Conservation (phyloP, 2,329 filamentous ascomycete genomes). For the Alternaria solani region DNA sequence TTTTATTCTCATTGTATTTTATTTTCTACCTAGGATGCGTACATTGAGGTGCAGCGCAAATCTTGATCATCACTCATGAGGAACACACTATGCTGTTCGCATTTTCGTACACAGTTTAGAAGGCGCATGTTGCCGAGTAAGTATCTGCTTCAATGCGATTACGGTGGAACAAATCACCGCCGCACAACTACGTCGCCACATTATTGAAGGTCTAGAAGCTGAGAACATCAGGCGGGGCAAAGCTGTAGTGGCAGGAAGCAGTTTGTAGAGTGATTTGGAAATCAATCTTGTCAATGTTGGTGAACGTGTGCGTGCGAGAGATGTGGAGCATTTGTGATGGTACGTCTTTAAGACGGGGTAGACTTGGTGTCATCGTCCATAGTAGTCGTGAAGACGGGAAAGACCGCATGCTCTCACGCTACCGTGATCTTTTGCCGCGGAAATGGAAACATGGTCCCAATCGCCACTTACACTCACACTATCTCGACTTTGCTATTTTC, state of each 20-base stretch:
- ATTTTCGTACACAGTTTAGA: too few species aligned
- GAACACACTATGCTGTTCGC: too few species aligned
- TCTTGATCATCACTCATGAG: too few species aligned
- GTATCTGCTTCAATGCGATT: too few species aligned
- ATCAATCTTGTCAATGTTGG: background rate
- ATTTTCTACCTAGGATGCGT: too few species aligned
- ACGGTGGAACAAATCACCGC: too few species aligned
- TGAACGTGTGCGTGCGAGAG: background rate
- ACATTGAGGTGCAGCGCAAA: too few species aligned
- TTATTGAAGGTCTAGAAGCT: background rate
- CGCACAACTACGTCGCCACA: too few species aligned
- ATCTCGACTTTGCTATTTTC: conserved; percentile 1
- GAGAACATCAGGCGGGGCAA: background rate
- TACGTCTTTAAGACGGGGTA: background rate
- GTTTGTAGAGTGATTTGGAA: background rate
- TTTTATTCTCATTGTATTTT: too few species aligned
- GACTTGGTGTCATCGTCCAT: background rate
- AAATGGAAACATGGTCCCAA: background rate
- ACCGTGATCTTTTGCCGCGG: background rate
- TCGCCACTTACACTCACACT: background rate
- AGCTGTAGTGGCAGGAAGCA: background rate
- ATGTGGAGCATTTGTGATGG: background rate
- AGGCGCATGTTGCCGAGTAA: too few species aligned
- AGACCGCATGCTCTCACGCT: background rate
- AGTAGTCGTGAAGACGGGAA: background rate